Base-by-base conservation (phyloP, 345 rosid species). In the Ceriops tagal region DNA sequence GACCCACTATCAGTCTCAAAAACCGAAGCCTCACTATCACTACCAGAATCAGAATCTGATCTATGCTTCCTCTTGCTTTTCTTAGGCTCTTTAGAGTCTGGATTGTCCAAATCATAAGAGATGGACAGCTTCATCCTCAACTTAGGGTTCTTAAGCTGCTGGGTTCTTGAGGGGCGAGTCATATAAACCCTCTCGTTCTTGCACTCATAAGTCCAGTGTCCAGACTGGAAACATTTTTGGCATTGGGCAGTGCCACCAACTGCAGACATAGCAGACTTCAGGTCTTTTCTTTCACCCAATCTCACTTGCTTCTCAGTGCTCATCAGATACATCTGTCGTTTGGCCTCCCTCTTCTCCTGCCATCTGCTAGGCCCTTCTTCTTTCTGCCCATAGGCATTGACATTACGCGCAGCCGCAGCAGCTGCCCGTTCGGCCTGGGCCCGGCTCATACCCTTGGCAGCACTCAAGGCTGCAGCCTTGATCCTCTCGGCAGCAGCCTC, bases 391-490 rank as follows among this genome's bases (percentile, higher is more conserved):
- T 95, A 92, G 5, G 98, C 98, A 75, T 95, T 95, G 18, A 95
- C 99, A 77, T 95, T 95, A 6, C 98, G 82, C 0, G 96, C 91
- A 1, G 99, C 99, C 1, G 99, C 99, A 30, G 97, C 58, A 0
- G 99, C 99, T 0, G 98, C 99, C 62, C 98, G 71, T 68, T 95
- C 99, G 0, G 99, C 99, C 87, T 95, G 99, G 13, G 99, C 92
- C 31, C 98, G 96, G 66, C 99, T 95, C 10, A 95, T 75, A 53
- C 99, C 99, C 75, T 92, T 95, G 0, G 96, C 93, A 31, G 96
- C 98, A 37, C 70, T 90, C 73, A 92, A 73, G 46, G 99, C 88
- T 8, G 97, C 97, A 28, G 99, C 99, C 79, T 92, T 95, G 78
- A 95, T 92, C 71, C 89, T 83, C 10, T 90, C 99, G 0, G 96